These are phyloP conservation scores for Fraxinus ornus DNA, from an alignment of 305 asterid genomes.

Conservation along the genomic window DNA sequence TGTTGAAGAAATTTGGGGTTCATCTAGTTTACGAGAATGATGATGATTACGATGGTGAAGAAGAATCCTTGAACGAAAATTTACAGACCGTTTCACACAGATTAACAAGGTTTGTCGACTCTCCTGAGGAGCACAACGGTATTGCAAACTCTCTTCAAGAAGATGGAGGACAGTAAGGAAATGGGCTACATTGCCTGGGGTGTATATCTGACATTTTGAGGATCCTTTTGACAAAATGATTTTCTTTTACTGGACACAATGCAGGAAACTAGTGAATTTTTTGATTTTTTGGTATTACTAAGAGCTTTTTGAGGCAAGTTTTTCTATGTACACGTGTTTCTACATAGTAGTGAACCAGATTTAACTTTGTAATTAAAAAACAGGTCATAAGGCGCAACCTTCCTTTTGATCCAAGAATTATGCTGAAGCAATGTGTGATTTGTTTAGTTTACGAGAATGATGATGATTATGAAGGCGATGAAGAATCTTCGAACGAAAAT, in stretches of 20 bases:
- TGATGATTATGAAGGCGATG: constrained; percentile 30
- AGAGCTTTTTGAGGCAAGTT: background rate
- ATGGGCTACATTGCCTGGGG: background rate
- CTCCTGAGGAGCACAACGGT: background rate
- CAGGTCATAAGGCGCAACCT: constrained; percentile 13
- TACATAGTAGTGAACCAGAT: background rate
- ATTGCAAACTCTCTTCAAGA: background rate
- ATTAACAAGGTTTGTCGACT: constrained; percentile 20
- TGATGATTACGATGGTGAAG: constrained; percentile 32
- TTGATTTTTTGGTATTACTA: background rate
- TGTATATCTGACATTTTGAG: background rate
- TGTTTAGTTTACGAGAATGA: constrained; percentile 30
- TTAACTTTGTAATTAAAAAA: background rate
- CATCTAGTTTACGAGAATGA: constrained; percentile 31
- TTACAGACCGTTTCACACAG: constrained; percentile 27
- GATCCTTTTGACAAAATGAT: background rate
- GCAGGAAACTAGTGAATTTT: background rate
- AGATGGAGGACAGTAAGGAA: background rate
- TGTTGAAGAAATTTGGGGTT: constrained; percentile 32
- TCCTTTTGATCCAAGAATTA: constrained; percentile 19
- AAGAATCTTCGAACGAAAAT: constrained; percentile 22
- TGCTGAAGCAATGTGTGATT: constrained; percentile 28
- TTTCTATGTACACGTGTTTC: background rate
- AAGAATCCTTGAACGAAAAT: constrained; percentile 25
- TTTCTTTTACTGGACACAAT: background rate